Evolutionary conservation across 176 grass and related monocot genomes (phyloP).

Genomic region (Aegilops bicornis): DNA sequence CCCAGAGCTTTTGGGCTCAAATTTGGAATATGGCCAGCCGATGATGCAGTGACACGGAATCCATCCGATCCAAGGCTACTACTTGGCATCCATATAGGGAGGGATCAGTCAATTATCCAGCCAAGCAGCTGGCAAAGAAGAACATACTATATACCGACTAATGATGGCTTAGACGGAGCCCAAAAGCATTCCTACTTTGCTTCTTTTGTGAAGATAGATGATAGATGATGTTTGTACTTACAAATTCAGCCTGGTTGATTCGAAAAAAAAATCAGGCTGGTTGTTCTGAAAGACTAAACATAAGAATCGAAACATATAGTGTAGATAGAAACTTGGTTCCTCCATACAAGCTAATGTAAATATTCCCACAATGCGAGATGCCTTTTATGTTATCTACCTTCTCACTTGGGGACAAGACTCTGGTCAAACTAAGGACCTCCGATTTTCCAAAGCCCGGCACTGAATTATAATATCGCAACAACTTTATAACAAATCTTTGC

Average conservation of each 20-base stretch:
- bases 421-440: slow-evolving; percentile 21
- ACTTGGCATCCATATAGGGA: slow-evolving; percentile 7
- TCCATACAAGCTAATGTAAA: background rate
- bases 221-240: no score
- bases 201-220: no score
- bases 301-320: no score
- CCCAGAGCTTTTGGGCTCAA: no score
- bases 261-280: background rate
- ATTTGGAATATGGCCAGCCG: background rate
- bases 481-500: no score
- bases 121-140: slow-evolving; percentile 6
- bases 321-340: background rate
- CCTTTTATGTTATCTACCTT: background rate
- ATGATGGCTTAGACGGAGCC: slow-evolving; percentile 34
- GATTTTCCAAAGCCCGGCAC: background rate
- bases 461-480: background rate
- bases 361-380: background rate
- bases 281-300: no score
- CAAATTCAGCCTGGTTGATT: no score
- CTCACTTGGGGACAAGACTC: background rate
- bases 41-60: slow-evolving; percentile 14
- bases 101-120: background rate
- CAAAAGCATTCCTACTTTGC: background rate
- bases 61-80: background rate
- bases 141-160: slow-evolving; percentile 33